Base-by-base conservation (phyloP, 768 basidiomycete genomes). In the Suillus variegatus region DNA sequence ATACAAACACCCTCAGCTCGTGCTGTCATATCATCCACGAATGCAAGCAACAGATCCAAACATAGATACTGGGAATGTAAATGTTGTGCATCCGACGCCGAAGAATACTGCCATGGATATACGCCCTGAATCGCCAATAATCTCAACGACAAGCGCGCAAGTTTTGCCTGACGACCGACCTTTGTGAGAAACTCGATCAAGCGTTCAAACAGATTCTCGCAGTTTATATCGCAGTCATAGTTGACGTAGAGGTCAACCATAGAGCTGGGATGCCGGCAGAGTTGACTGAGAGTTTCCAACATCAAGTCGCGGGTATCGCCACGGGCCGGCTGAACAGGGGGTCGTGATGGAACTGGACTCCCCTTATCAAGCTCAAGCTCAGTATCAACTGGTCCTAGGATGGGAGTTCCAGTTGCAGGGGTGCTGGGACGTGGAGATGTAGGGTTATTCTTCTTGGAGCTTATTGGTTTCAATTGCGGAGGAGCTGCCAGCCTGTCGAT, bases 221-320 rank as follows among this genome's bases (percentile, higher is more conserved):
- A 95, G 72, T 98, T 97, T 68, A 92, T 88, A 72, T 97, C 95
- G 72, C 95, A 98, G 74, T 99, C 97, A 76, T 98, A 99, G 76
- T 99, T 99, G 63, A 88, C 85, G 80, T 94, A 99, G 16, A 97
- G 81, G 72, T 99, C 95, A 55, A 97, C 93, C 92, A 97, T 94
- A 80, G 97, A 96, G 73, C 90, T 93, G 2, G 93, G 87, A 70
- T 92, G 88, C 3, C 91, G 83, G 18, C 93, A 90, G 52, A 96
- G 86, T 62, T 93, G 90, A 62, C 85, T 85, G 32, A 99, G 80
- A 6, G 92, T 92, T 76, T 98, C 97, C 65, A 99, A 80, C 71
- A 99, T 88, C 64, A 99, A 80, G 72, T 97, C 93, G 28, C 95
- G 86, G 10, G 90, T 93, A 77, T 95, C 94, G 38, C 91, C 93